Evolutionary conservation across 768 basidiomycete species (phyloP).

Genomic region (Tylopilus plumbeoviolaceoides): DNA sequence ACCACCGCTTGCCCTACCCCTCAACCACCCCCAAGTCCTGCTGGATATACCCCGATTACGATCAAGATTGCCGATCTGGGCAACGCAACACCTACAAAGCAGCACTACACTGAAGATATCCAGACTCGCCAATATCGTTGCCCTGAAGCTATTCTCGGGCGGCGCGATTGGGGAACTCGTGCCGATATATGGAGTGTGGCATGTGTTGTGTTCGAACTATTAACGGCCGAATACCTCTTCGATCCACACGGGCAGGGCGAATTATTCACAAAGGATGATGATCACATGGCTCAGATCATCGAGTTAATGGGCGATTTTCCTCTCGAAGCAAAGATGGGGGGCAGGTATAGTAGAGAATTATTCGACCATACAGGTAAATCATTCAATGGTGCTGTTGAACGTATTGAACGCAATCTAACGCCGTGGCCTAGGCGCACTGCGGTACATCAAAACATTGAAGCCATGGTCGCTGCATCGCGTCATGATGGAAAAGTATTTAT

Average conservation of each 20-base stretch:
- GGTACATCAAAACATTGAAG: slow-evolving; percentile 72
- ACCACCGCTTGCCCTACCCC: slow-evolving; percentile 20
- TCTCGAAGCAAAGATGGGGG: slow-evolving; percentile 72
- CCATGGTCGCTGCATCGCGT: slow-evolving; percentile 81
- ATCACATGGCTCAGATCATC: slow-evolving; percentile 93
- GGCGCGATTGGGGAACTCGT: slow-evolving; percentile 78
- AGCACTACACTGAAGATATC: slow-evolving; percentile 92
- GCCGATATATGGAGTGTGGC: slow-evolving; percentile 92
- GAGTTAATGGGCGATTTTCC: slow-evolving; percentile 83
- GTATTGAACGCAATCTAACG: slow-evolving; percentile 1
- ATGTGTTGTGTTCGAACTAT: slow-evolving; percentile 86
- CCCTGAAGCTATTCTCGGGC: slow-evolving; percentile 90
- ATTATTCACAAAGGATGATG: slow-evolving; percentile 88
- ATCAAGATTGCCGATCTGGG: slow-evolving; percentile 95
- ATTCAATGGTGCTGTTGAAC: background rate
- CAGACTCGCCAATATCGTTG: slow-evolving; percentile 95
- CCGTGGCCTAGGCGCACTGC: slow-evolving; percentile 48
- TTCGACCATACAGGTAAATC: slow-evolving; percentile 69
- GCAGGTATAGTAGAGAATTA: slow-evolving; percentile 79
- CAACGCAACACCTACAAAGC: slow-evolving; percentile 87
- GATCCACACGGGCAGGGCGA: slow-evolving; percentile 82
- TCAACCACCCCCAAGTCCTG: slow-evolving; percentile 21
- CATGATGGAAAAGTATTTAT: slow-evolving; percentile 87
- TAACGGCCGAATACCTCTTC: slow-evolving; percentile 90
- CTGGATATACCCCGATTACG: slow-evolving; percentile 47